phyloP scores from a whole-genome alignment of 805 yeast genomes.

The Candida ulmi region DNA sequence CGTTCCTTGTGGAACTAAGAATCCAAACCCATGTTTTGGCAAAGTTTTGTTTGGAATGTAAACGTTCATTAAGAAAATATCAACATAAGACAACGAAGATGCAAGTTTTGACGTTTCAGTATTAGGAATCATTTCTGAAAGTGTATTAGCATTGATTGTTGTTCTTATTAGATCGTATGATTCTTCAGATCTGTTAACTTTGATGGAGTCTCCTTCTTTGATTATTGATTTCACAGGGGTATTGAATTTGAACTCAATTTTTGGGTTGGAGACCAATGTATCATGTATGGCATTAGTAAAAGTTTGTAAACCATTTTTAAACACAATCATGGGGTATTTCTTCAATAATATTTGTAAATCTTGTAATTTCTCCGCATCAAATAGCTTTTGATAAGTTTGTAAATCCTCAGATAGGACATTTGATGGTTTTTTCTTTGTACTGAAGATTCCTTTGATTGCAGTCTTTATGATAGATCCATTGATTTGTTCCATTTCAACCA shows the following conservation, averaged over 20 bases:
- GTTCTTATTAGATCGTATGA: constrained; percentile 53
- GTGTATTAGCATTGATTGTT: constrained; percentile 43
- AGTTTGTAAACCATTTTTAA: constrained; percentile 50
- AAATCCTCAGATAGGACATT: constrained; percentile 25
- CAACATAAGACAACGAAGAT: constrained; percentile 20
- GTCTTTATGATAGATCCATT: constrained; percentile 55
- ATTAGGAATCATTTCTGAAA: constrained; percentile 29
- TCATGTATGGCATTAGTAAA: constrained; percentile 41
- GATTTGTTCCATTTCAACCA: constrained; percentile 52
- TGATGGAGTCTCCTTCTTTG: background rate
- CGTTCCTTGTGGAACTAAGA: constrained; percentile 59
- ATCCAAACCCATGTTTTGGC: constrained; percentile 75
- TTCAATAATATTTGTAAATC: constrained; percentile 34
- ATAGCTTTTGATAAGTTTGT: constrained; percentile 30
- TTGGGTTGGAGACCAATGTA: constrained; percentile 31
- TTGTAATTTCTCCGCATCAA: constrained; percentile 37
- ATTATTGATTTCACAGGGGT: constrained; percentile 15
- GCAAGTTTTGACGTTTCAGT: constrained; percentile 13
- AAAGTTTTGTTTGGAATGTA: constrained; percentile 45
- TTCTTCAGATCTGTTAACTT: constrained; percentile 4
- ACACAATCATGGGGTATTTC: constrained; percentile 55
- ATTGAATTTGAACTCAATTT: constrained; percentile 35
- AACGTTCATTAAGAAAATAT: constrained; percentile 66
- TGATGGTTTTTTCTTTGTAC: constrained; percentile 5
- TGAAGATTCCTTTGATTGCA: constrained; percentile 24